Base-by-base conservation (phyloP, 352 stramenopile genomes). In the Thalassiosira sp. region DNA sequence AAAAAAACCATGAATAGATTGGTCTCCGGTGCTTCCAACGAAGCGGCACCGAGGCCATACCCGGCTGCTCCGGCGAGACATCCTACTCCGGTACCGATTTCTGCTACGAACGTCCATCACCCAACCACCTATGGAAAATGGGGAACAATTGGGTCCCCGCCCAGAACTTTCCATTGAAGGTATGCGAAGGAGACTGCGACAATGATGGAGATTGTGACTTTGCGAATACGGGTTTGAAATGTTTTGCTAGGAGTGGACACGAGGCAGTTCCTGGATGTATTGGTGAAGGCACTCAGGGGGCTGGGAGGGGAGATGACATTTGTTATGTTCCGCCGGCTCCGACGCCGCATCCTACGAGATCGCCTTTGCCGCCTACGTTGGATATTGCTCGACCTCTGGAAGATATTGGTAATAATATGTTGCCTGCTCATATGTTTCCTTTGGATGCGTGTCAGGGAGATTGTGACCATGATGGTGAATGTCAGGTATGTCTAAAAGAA, bases 11-110 rank as follows among this genome's bases (percentile, higher is more conserved):
- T n/a, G n/a, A n/a, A n/a, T n/a, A n/a, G n/a, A n/a, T n/a, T n/a
- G n/a, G n/a, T n/a, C 51, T 82, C 18, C 10, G 49, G 8, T 82
- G 74, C 48, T 82, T 74, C 43, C 59, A 82, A 40, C 64, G 71
- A 60, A 48, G 45, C 25, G 22, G 5, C 5, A 54, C 13, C 61
- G 62, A 80, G 54, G 5, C 35, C 15, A 63, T 84, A 43, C 76
- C 76, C 35, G 63, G 70, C 18, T 84, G 76, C 35, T 33, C 7
- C 37, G 67, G 60, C 11, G n/a, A n/a, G n/a, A 16, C 53, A 25
- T 59, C 53, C 25, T 45, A 0, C 5, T 57, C 35, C 10, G 67
- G 71, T 7, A 75, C 22, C 20, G 70, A 78, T 20, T 85, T 65
- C 25, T 85, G 76, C 42, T 72, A 64, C 61, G 25, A 28, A 13